A percentile compares a stretch with the other conserved stretches of the same genome.
These are phyloP conservation scores for Irpex sp. DNA, from an alignment of 1,284 basidiomycete species.

Conservation along the genomic window DNA sequence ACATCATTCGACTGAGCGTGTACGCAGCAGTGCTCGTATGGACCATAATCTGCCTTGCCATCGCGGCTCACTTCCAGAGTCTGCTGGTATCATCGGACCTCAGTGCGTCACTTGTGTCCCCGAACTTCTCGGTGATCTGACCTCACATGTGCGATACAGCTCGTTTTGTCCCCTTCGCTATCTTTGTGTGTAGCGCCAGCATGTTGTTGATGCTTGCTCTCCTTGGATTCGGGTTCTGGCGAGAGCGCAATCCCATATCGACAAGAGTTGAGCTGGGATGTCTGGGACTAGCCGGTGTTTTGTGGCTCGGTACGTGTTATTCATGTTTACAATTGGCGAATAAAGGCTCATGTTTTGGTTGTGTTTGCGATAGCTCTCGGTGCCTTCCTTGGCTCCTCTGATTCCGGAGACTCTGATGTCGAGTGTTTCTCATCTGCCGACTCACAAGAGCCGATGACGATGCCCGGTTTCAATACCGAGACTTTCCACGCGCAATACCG, in stretches of 20 bases:
- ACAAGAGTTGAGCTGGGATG: slow-evolving; percentile 73
- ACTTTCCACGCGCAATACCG: slow-evolving; percentile 81
- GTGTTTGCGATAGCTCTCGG: slow-evolving; percentile 53
- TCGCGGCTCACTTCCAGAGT: slow-evolving; percentile 70
- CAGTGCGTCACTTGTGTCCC: slow-evolving; percentile 44
- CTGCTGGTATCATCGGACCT: slow-evolving; percentile 71
- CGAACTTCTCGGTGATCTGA: neutral
- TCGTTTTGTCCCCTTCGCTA: slow-evolving; percentile 79
- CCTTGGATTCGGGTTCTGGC: slow-evolving; percentile 57
- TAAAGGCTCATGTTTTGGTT: slow-evolving; percentile 15
- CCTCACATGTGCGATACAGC: slow-evolving; percentile 41
- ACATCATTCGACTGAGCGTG: slow-evolving; percentile 56
- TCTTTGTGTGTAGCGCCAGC: slow-evolving; percentile 71
- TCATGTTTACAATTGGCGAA: slow-evolving; percentile 7
- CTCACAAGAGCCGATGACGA: slow-evolving; percentile 47
- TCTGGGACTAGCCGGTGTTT: slow-evolving; percentile 65
- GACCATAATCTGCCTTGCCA: slow-evolving; percentile 70
- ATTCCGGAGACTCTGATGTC: slow-evolving; percentile 72
- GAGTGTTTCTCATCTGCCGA: slow-evolving; percentile 68
- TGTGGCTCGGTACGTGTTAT: slow-evolving; percentile 66
- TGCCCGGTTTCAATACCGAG: slow-evolving; percentile 59
- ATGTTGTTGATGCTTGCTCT: slow-evolving; percentile 62
- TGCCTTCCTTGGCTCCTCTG: slow-evolving; percentile 65
- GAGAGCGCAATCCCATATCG: slow-evolving; percentile 68
- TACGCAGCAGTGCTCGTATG: slow-evolving; percentile 65